Evolutionary conservation across 805 yeast species (phyloP).

Genomic region (Cyberlindnera euphorbiiphila): DNA sequence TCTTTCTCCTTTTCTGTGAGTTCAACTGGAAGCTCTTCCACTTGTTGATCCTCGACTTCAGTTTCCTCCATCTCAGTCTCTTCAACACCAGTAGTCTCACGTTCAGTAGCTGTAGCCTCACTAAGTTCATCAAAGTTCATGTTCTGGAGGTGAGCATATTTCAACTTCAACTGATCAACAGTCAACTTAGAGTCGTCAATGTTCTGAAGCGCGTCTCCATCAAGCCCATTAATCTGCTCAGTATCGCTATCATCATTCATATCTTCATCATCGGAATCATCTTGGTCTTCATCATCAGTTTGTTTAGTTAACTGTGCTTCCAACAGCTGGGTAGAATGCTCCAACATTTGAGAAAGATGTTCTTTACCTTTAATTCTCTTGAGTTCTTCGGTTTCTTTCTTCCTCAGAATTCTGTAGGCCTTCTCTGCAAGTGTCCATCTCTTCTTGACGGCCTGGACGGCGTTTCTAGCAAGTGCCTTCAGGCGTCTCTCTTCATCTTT

Average conservation of each 20-base stretch:
- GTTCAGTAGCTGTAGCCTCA: slow-evolving; percentile 23
- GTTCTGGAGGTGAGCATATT: slow-evolving; percentile 26
- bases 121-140: slow-evolving; percentile 28
- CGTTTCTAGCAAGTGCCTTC: slow-evolving; percentile 68
- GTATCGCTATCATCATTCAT: slow-evolving; percentile 32
- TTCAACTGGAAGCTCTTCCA: slow-evolving; percentile 20
- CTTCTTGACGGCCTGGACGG: slow-evolving; percentile 80
- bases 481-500: slow-evolving; percentile 73
- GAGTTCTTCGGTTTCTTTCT: slow-evolving; percentile 73
- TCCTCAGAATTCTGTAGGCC: slow-evolving; percentile 68
- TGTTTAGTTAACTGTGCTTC: slow-evolving; percentile 71
- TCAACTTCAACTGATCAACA: slow-evolving; percentile 27
- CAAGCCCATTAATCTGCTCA: slow-evolving; percentile 6
- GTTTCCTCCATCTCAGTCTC: slow-evolving; percentile 24
- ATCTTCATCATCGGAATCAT: slow-evolving; percentile 22
- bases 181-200: slow-evolving; percentile 28
- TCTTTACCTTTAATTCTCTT: slow-evolving; percentile 80
- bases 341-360: slow-evolving; percentile 81
- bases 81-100: slow-evolving; percentile 17
- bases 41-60: slow-evolving; percentile 20
- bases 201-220: slow-evolving; percentile 13
- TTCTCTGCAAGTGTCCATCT: slow-evolving; percentile 90
- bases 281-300: slow-evolving; percentile 25
- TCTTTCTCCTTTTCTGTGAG: slow-evolving; percentile 22
- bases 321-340: slow-evolving; percentile 83